A percentile compares a stretch with the other conserved stretches of the same genome.
phyloP scores from a whole-genome alignment of 2,329 filamentous ascomycete species.

The Paecilomyces sp. region DNA sequence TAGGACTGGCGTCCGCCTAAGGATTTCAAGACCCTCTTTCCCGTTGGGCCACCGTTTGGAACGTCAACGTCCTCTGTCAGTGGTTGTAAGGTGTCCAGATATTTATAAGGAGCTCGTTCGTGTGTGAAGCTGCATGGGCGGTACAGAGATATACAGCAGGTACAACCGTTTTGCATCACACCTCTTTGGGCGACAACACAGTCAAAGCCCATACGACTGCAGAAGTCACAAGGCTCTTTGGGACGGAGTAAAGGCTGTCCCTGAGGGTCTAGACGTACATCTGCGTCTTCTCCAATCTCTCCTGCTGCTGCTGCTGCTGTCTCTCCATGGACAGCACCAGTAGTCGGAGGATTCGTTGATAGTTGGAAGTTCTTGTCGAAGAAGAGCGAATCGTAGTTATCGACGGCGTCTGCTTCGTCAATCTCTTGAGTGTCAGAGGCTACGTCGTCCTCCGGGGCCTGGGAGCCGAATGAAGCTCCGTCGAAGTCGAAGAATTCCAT shows the following conservation, averaged over 20 bases:
- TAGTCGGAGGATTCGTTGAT: conserved; percentile 20
- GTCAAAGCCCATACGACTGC: conserved; percentile 38
- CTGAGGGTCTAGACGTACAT: conserved; percentile 17
- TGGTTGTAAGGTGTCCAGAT: conserved; percentile 37
- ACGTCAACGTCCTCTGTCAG: conserved; percentile 37
- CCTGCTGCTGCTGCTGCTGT: too few relatives aligned
- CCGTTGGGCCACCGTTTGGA: conserved; percentile 29
- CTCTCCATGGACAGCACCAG: conserved; percentile 11
- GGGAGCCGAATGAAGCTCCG: conserved; percentile 33
- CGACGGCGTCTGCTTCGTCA: conserved; percentile 30
- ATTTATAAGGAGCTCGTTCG: conserved; percentile 32
- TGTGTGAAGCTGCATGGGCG: conserved; percentile 42
- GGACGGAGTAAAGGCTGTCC: conserved; percentile 39
- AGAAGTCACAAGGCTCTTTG: conserved; percentile 40
- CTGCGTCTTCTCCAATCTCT: conserved; percentile 11
- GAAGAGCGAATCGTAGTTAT: conserved; percentile 34
- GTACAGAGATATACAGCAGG: conserved; percentile 41
- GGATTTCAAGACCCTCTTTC: conserved; percentile 35
- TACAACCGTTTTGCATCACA: conserved; percentile 38
- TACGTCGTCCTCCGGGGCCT: conserved; percentile 30
- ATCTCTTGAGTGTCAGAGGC: conserved; percentile 31
- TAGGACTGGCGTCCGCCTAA: conserved; percentile 24
- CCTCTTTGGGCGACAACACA: conserved; percentile 41
- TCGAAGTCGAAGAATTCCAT: conserved; percentile 46
- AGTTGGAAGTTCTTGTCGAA: conserved; percentile 36